Conservation (phyloP, 331 rosid genomes). For the Stylosanthes scabra region DNA sequence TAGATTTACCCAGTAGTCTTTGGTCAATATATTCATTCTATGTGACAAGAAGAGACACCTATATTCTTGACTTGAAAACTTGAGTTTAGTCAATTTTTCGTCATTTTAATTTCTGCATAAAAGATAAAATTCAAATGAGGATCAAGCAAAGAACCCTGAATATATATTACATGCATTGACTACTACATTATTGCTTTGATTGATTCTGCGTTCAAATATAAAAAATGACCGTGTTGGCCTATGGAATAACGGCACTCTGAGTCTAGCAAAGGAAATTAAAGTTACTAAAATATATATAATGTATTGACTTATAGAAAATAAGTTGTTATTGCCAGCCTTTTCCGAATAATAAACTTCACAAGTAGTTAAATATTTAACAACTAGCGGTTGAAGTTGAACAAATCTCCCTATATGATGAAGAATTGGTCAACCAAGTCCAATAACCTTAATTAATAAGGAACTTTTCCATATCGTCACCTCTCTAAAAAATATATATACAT, state of each 20-base stretch:
- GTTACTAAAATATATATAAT: no score
- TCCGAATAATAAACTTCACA: background rate
- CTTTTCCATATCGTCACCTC: no score
- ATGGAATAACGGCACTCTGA: background rate
- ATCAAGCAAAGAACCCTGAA: background rate
- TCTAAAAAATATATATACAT: no score
- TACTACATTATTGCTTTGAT: background rate
- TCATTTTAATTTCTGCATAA: no score
- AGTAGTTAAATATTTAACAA: background rate
- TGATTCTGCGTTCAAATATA: background rate
- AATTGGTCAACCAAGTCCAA: background rate
- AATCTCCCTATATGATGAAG: background rate
- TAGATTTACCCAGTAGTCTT: no score
- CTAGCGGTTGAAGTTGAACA: background rate
- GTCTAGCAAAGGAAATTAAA: background rate
- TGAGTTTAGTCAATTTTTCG: no score
- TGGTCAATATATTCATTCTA: no score
- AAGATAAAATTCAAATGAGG: no score
- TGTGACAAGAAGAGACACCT: no score
- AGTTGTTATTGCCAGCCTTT: background rate
- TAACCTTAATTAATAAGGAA: no score
- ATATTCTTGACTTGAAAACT: no score
- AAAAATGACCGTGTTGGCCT: background rate
- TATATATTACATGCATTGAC: background rate
- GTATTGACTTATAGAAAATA: background rate